Base-by-base conservation (phyloP, 2,329 filamentous ascomycete species). In the Beauveria varroae region DNA sequence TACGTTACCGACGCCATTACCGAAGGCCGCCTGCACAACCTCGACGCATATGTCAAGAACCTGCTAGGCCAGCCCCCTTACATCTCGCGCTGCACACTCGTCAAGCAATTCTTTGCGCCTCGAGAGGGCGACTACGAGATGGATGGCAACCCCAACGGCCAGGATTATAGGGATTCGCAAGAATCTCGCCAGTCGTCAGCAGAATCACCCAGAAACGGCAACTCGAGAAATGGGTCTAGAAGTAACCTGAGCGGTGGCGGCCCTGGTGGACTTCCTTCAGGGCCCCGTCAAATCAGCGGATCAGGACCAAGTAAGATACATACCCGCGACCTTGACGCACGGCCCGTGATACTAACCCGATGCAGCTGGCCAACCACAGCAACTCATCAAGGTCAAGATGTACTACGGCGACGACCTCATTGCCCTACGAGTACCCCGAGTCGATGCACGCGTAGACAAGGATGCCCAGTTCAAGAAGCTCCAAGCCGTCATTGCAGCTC, bases 1-100 rank as follows among this genome's bases (percentile, higher is more conserved):
- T 96, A 96, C 74, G 93, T 98, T 61, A 99, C 93, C n/a, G 93
- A 98, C 71, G 91, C 90, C 41, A 97, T 99, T 68, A 96, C 93
- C 20, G 93, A 97, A 70, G 93, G 92, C 30, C 86, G 95, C 66
- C 86, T 95, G 63, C 90, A 95, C 72, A 97, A 96, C 71, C 79
- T 99, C 44, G 93, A 99, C 70, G 90, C 93, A 57, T 99, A 99
- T 69, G 91, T 99, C 67, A 96, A 96, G 76, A 93, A 95, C 68
- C 81, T 99, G 24, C 79, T 99, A 9, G 83, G 84, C 41, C 88
- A 98, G 73, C 90, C 91, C 3, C 78, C 84, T 0, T 91, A 97
- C 71, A 97, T 99, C 65, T 86, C 91, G 1, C 85, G 87, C 66
- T 95, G 91, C 70, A 86, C 87, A 62, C 78, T 98, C 9, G 93